A percentile compares a stretch with the other conserved stretches of the same genome.
phyloP scores from a whole-genome alignment of 805 yeast genomes.

The Ascoidea asiatica region DNA sequence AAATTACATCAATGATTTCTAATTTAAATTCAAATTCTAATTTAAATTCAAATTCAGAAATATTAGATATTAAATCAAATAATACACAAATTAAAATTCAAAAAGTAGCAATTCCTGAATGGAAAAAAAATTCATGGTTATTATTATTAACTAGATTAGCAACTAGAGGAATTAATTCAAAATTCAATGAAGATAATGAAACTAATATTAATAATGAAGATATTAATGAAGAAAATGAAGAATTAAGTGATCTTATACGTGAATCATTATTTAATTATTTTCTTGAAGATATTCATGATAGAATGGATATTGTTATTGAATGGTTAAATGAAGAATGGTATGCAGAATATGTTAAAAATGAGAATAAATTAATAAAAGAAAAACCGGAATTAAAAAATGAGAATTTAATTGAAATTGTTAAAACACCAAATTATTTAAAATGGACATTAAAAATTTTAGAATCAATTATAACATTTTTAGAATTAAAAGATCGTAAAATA shows the following conservation, averaged over 20 bases:
- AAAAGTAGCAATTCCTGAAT: conserved; percentile 27
- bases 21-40: conserved; percentile 8
- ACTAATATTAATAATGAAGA: conserved; percentile 3
- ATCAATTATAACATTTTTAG: conserved; percentile 72
- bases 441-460: conserved; percentile 70
- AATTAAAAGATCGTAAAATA: conserved; percentile 62
- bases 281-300: conserved; percentile 52
- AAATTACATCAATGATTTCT: conserved; percentile 11
- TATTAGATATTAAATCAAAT: no score
- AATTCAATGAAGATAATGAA: conserved; percentile 3
- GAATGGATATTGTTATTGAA: conserved; percentile 66
- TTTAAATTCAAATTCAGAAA: conserved; percentile 8
- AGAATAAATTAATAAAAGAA: conserved; percentile 13
- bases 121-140: conserved; percentile 69
- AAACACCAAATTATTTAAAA: conserved; percentile 40
- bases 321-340: conserved; percentile 98
- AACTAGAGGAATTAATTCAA: conserved; percentile 53
- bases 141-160: conserved; percentile 62
- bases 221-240: conserved; percentile 16
- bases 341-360: conserved; percentile 33
- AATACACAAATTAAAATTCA: conserved; percentile 14
- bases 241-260: conserved; percentile 49
- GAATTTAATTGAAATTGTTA: conserved; percentile 10
- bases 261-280: conserved; percentile 61
- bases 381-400: conserved; percentile 14